Evolutionary conservation across 2,329 filamentous ascomycete genomes (phyloP).

Genomic region (Ophiostoma sp.): DNA sequence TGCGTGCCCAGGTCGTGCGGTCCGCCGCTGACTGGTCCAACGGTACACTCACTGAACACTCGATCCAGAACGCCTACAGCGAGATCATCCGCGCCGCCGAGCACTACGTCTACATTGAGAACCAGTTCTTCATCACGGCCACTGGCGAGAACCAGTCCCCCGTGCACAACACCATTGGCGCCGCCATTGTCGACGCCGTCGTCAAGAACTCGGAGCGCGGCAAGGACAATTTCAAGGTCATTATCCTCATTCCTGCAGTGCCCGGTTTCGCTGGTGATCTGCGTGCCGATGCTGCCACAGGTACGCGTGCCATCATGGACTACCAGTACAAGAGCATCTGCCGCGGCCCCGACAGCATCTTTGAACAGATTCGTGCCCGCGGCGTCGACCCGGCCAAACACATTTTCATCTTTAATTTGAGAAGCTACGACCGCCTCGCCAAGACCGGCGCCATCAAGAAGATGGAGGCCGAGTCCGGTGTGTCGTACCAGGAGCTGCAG

Average conservation of each 20-base stretch:
- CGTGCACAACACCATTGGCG: slow-evolving; percentile 83
- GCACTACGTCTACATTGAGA: slow-evolving; percentile 96
- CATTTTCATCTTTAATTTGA: slow-evolving; percentile 91
- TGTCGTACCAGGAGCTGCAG: slow-evolving; percentile 84
- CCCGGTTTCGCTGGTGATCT: slow-evolving; percentile 94
- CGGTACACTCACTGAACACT: slow-evolving; percentile 80
- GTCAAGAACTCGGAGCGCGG: slow-evolving; percentile 77
- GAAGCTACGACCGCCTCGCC: slow-evolving; percentile 90
- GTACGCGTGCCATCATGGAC: slow-evolving; percentile 95
- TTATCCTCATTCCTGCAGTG: slow-evolving; percentile 85
- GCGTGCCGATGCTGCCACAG: slow-evolving; percentile 75
- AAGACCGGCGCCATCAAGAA: slow-evolving; percentile 71
- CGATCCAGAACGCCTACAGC: slow-evolving; percentile 82
- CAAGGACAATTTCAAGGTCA: slow-evolving; percentile 79
- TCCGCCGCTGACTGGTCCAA: slow-evolving; percentile 93
- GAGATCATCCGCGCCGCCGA: slow-evolving; percentile 84
- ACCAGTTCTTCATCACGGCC: slow-evolving; percentile 97
- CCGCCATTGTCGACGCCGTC: slow-evolving; percentile 86
- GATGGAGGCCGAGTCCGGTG: slow-evolving; percentile 74
- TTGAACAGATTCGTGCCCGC: slow-evolving; percentile 68
- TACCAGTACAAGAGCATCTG: slow-evolving; percentile 97
- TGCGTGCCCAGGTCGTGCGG: slow-evolving; percentile 82
- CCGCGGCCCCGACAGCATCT: slow-evolving; percentile 88
- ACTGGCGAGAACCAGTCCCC: slow-evolving; percentile 86
- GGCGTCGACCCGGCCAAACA: slow-evolving; percentile 77